These are phyloP conservation scores for Fusarium nanum DNA, from an alignment of 2,329 filamentous ascomycete genomes.

Conservation along the genomic window DNA sequence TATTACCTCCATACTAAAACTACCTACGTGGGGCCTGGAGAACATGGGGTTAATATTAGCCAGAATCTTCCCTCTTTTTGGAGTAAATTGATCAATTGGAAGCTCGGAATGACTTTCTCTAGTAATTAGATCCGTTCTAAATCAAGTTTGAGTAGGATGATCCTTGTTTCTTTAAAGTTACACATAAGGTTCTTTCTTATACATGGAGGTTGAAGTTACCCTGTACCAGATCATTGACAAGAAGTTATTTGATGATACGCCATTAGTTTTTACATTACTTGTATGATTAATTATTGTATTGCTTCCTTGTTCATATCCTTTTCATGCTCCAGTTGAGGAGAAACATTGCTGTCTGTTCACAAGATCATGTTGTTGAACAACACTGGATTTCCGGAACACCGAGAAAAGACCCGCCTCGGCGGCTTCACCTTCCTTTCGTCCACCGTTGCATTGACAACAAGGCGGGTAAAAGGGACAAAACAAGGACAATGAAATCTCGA, in stretches of 20 bases:
- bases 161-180: not conserved
- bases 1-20: not conserved
- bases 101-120: not conserved
- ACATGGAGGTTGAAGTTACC: not conserved
- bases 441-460: not conserved
- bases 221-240: not conserved
- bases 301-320: not conserved
- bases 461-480: not conserved
- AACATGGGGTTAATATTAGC: not conserved
- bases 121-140: not conserved
- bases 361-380: not conserved
- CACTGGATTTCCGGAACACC: not conserved
- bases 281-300: rapidly evolving
- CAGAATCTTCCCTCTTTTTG: not conserved
- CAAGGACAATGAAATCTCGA: not conserved
- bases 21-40: not conserved
- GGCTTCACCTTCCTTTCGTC: not conserved
- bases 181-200: not conserved
- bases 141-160: not conserved
- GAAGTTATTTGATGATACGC: not conserved
- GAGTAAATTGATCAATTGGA: not conserved
- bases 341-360: not conserved
- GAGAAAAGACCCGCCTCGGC: not conserved
- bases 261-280: not conserved
- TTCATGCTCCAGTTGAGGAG: not conserved